These are phyloP conservation scores for Centella asiatica DNA, from an alignment of 129 eudicot species.

Conservation along the genomic window DNA sequence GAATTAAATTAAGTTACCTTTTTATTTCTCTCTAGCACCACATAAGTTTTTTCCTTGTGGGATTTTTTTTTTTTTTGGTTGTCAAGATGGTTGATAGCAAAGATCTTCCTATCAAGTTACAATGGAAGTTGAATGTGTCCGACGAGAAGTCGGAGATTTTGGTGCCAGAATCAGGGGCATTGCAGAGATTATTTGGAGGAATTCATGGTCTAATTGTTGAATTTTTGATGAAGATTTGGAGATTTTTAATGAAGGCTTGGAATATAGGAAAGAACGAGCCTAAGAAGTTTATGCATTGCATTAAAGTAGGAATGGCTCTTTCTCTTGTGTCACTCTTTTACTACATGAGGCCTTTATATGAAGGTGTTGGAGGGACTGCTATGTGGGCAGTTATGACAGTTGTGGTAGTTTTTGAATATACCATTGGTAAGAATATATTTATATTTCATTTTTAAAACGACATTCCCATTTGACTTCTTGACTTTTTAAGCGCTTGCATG, in stretches of 20 bases:
- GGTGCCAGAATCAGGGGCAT: slow-evolving; percentile 16
- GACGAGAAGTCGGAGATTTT: slow-evolving; percentile 28
- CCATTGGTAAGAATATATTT: slow-evolving; percentile 82
- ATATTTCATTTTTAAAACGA: not conserved
- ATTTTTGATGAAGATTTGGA: slow-evolving; percentile 21
- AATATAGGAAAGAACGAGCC: slow-evolving; percentile 57
- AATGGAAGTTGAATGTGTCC: slow-evolving; percentile 53
- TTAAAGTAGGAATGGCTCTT: slow-evolving; percentile 80
- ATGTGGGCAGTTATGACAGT: slow-evolving; percentile 99
- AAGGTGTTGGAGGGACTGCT: slow-evolving; percentile 81
- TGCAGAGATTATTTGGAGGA: slow-evolving; percentile 11
- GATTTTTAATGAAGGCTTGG: slow-evolving; percentile 44
- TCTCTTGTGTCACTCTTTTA: slow-evolving; percentile 75
- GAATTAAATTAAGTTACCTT: not conserved
- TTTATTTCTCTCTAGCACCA: no score
- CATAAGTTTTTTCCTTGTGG: no score
- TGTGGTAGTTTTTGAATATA: slow-evolving; percentile 78
- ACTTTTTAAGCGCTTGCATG: not conserved
- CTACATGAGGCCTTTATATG: slow-evolving; percentile 82
- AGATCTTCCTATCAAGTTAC: slow-evolving; percentile 30
- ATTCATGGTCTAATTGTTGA: slow-evolving; percentile 18
- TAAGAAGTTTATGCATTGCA: slow-evolving; percentile 58
- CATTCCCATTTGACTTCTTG: not conserved
- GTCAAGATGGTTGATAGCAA: slow-evolving; percentile 25
- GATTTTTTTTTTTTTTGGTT: not conserved